Evolutionary conservation across 129 eudicot species (phyloP).

Genomic region (Arctium lappa): DNA sequence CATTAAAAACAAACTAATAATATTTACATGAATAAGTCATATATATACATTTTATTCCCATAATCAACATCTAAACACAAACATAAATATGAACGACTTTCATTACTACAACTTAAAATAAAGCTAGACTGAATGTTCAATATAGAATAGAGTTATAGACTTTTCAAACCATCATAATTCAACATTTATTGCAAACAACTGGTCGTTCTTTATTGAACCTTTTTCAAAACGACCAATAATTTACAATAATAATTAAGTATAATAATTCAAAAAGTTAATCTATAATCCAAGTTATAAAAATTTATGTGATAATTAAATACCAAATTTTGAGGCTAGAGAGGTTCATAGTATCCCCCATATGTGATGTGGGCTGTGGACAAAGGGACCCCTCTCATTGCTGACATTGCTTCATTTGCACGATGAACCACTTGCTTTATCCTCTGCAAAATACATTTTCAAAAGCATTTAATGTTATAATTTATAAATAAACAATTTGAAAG

Average conservation of each 20-base stretch:
- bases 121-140: conserved; percentile 6
- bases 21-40: not conserved
- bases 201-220: not conserved
- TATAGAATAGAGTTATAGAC: not conserved
- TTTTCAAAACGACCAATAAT: not conserved
- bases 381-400: conserved; percentile 69
- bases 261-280: not conserved
- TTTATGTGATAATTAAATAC: conserved; percentile 3
- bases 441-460: conserved; percentile 34
- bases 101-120: conserved; percentile 8
- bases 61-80: conserved; percentile 1
- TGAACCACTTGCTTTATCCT: conserved; percentile 65
- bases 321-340: conserved; percentile 22
- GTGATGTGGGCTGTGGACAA: conserved; percentile 82
- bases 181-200: not conserved
- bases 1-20: not conserved
- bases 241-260: not conserved
- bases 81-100: not conserved
- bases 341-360: conserved; percentile 66
- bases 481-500: not conserved
- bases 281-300: not conserved
- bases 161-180: not conserved
- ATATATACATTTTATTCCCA: not conserved
- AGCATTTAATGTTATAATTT: not conserved
- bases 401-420: conserved; percentile 70